Conservation (phyloP, 169 alveolate genomes). For the Plasmodium vinckei region DNA sequence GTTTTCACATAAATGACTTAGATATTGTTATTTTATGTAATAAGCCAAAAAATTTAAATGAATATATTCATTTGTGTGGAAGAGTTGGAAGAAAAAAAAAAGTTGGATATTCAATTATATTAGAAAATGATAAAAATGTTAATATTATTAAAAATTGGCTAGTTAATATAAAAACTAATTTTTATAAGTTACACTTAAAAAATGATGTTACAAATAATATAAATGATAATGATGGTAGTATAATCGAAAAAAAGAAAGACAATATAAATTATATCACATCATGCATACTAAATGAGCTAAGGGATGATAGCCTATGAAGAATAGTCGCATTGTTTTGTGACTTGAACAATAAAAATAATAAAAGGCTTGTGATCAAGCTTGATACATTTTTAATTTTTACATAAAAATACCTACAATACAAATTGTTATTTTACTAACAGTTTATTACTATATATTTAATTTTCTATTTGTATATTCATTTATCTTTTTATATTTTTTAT, state of each 20-base stretch:
- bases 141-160: slow-evolving; percentile 58
- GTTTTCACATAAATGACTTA: slow-evolving; percentile 65
- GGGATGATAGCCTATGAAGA: background rate
- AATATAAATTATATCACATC: slow-evolving; percentile 44
- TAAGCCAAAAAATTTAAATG: slow-evolving; percentile 66
- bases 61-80: slow-evolving; percentile 71
- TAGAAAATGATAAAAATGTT: slow-evolving; percentile 69
- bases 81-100: slow-evolving; percentile 67
- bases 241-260: slow-evolving; percentile 7
- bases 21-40: slow-evolving; percentile 67
- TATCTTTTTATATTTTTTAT: slow-evolving; percentile 2
- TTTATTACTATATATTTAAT: background rate
- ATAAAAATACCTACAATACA: too few species aligned
- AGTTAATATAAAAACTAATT: slow-evolving; percentile 24
- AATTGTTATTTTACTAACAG: background rate
- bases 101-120: slow-evolving; percentile 38
- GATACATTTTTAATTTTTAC: too few species aligned
- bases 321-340: too few species aligned
- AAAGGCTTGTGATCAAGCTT: too few species aligned
- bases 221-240: background rate
- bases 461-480: background rate
- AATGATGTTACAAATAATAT: background rate
- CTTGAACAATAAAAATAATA: too few species aligned
- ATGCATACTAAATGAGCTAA: slow-evolving; percentile 39
- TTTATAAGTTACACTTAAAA: slow-evolving; percentile 38